Conservation (phyloP, 192 early-diverging fungal genomes). For the Spizellomyces sp. region DNA sequence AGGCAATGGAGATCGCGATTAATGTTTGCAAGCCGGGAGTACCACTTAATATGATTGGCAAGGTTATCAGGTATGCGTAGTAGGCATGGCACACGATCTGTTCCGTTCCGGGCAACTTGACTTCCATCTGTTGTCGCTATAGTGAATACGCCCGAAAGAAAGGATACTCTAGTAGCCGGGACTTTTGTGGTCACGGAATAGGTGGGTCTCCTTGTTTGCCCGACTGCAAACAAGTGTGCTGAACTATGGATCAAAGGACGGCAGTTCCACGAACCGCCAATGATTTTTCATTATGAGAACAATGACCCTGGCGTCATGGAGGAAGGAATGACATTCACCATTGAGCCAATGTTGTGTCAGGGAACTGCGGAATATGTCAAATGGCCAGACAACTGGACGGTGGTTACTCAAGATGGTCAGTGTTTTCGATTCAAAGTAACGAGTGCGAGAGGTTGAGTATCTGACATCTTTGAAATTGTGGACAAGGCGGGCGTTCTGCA, state of each 20-base stretch:
- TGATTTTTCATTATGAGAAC: constrained; percentile 79
- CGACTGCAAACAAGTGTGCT: constrained; percentile 1
- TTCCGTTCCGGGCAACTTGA: no score
- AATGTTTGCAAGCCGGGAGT: constrained; percentile 74
- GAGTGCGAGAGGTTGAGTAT: neutral
- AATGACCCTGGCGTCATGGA: constrained; percentile 70
- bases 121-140: neutral
- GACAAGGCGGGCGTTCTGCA: constrained; percentile 69
- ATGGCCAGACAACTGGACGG: constrained; percentile 91
- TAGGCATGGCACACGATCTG: neutral
- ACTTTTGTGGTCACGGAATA: constrained; percentile 88
- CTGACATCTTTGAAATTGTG: neutral
- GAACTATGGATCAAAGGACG: constrained; percentile 28
- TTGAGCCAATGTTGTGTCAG: constrained; percentile 87
- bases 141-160: constrained; percentile 43
- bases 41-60: constrained; percentile 67
- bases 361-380: constrained; percentile 65
- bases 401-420: constrained; percentile 70
- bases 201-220: constrained; percentile 40
- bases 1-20: constrained; percentile 64
- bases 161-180: constrained; percentile 65
- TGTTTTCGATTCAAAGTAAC: neutral
- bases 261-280: constrained; percentile 80
- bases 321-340: constrained; percentile 84
- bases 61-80: constrained; percentile 48